Base-by-base conservation (phyloP, 2,329 filamentous ascomycete genomes). In the Zymoseptoria ardabiliae region DNA sequence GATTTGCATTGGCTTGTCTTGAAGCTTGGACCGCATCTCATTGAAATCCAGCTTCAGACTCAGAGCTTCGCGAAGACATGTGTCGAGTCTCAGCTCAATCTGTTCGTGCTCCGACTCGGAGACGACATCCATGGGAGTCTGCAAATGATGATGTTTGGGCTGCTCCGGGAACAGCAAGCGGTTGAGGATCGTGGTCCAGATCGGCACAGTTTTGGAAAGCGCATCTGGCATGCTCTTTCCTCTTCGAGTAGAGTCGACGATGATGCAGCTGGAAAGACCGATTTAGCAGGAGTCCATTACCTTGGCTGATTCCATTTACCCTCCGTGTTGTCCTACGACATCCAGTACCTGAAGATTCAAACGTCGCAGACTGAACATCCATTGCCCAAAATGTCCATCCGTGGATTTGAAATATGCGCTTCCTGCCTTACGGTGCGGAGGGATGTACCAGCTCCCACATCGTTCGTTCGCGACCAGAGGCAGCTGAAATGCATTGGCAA, bases 351-450 rank as follows among this genome's bases (percentile, higher is more conserved):
- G 89, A 68, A 96, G 71, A 71, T 99, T 99, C 69, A 97, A 75
- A 64, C 94, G 81, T 63, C 94, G 79, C 21, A 87, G 82, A 74
- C 90, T 96, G 71, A 97, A 96, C 62, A 86, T 84, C 94, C 94
- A 99, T 70, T 95, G 86, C 8, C 90, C 87, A 56, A 86, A 85
- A 73, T 99, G 94, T 0, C 94, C 94, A 76, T 99, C 94, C 1
- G 94, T 99, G 75, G 90, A 96, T 80, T 99, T 99, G 77, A 97
- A 99, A 75, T 97, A 99, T 30, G 88, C 90, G 65, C 89, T 91
- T 30, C 84, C 89, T 1, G 72, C 76, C 74, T 93, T 94, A 23
- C 70, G 69, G 7, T 73, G 73, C 0, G 87, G 87, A 2, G 77
- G 75, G 23, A 97, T 88, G 73, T 97, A 97, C 94, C 94, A 99